Evolutionary conservation across 495 filamentous ascomycete species (phyloP), one percentile per base, ranked within the genome.

Genomic region (Aspergillus haitiensis): DNA sequence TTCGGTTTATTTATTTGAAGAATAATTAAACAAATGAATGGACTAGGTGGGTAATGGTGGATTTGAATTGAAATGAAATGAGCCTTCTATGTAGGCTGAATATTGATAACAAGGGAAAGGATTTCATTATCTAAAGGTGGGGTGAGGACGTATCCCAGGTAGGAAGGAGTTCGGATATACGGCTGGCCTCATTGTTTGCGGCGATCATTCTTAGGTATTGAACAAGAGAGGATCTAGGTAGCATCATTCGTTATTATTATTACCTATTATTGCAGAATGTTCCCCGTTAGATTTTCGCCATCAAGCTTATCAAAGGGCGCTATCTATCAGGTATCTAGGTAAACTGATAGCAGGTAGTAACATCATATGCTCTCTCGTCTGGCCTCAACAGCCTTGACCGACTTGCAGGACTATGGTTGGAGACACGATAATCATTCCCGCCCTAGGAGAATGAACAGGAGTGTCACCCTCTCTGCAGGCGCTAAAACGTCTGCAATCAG

Each of bases 361-460:
- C 21, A 27, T 27, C 21, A 27, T 27, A 27, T 27, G 21, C 21
- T 27, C 21, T 27, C 21, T 27, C 42, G 18, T 16, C 15, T 47
- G n/a, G n/a, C 27, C 44, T 9, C 16, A 18, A 16, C 15, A 34
- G 48, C 48, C 48, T 51, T 51, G 48, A 51, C 18, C 48, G 31
- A 34, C 48, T 34, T 34, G 48, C 48, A 51, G 8, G 8, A 51
- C 10, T 7, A 50, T 50, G 47, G 47, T 32, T 50, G 47, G 47
- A 50, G 42, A 46, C 42, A 46, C 42, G 42, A 46, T 13, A 46
- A 46, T 46, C 42, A 46, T 46, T 46, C 42, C 42, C 12, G 42
- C 15, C 42, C 18, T 8, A 46, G 42, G 42, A 46, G 42, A 46
- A 40, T 6, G 9, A 18, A 47, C 44, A 47, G 27, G 15, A 47